A percentile compares a stretch with the other conserved stretches of the same genome.
Conservation (phyloP, 78 protist genomes). For the Salpingoeca rosetta region DNA sequence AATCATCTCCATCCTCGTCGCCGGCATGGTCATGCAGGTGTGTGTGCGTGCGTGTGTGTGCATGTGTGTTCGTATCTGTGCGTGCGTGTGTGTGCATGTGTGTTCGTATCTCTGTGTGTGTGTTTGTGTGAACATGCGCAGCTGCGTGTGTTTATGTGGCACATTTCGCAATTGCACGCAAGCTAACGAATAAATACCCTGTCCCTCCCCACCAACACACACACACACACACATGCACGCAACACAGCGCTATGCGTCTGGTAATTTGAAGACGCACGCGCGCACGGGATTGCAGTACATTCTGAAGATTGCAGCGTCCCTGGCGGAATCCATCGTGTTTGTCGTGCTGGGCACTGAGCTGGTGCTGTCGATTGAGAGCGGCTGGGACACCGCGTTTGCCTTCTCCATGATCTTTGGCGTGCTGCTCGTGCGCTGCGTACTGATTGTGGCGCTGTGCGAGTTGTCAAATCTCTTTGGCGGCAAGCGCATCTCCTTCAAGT, state of each 20-base stretch:
- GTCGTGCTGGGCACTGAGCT: constrained; percentile 8
- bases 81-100: too few relatives aligned
- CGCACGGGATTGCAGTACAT: background rate
- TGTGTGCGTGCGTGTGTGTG: too few relatives aligned
- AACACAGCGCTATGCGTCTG: background rate
- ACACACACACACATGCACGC: too few relatives aligned
- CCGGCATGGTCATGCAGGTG: constrained; percentile 6
- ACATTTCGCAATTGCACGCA: too few relatives aligned
- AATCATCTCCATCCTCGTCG: constrained; percentile 7
- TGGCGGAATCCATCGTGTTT: constrained; percentile 18
- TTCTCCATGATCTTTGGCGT: background rate
- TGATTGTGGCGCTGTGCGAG: background rate
- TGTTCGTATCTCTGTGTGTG: too few relatives aligned
- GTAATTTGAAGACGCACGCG: background rate
- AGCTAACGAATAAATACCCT: too few relatives aligned
- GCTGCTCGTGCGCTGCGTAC: background rate
- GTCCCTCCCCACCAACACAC: too few relatives aligned
- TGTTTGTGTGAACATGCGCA: too few relatives aligned
- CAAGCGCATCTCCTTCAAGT: background rate
- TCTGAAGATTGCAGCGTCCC: background rate
- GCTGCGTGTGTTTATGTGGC: too few relatives aligned
- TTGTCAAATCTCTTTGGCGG: background rate
- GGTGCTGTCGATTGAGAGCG: background rate
- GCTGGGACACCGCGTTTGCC: background rate
- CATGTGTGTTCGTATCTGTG: too few relatives aligned